Percentiles rank a stretch among this genome's conserved stretches.
Conservation (phyloP, 2,329 filamentous ascomycete species). For the Alternaria ventricosa region DNA sequence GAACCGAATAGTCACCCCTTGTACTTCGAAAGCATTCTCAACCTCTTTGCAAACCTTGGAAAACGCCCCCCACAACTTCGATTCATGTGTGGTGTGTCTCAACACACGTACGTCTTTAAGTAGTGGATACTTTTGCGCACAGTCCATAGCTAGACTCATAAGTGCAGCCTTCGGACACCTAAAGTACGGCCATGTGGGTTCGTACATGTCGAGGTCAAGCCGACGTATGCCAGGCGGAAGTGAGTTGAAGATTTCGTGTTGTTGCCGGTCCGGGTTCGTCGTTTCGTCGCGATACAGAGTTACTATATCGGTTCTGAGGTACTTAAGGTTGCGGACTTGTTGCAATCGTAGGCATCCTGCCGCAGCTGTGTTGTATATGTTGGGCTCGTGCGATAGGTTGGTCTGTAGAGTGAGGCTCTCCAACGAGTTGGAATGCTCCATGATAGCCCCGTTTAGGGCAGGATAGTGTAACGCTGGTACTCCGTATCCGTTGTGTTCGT, state of each 20-base stretch:
- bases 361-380: not conserved
- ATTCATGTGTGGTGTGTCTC: not conserved
- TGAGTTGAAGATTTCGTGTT: not conserved
- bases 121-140: not conserved
- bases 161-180: not conserved
- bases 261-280: not conserved
- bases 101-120: not conserved
- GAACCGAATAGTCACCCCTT: not conserved
- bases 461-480: not conserved
- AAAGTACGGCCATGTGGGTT: not conserved
- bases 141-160: not conserved
- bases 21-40: not conserved
- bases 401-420: not conserved
- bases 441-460: not conserved
- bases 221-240: not conserved
- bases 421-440: not conserved
- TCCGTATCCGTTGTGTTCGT: not conserved
- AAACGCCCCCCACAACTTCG: not conserved
- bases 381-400: not conserved
- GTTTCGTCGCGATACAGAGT: not conserved
- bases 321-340: not conserved
- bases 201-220: not conserved
- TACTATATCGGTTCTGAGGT: not conserved
- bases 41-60: not conserved
- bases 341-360: not conserved